A percentile compares a stretch with the other conserved stretches of the same genome.
These are phyloP conservation scores for Candida albicans DNA, from an alignment of 1,139 yeast species.

Conservation along the genomic window DNA sequence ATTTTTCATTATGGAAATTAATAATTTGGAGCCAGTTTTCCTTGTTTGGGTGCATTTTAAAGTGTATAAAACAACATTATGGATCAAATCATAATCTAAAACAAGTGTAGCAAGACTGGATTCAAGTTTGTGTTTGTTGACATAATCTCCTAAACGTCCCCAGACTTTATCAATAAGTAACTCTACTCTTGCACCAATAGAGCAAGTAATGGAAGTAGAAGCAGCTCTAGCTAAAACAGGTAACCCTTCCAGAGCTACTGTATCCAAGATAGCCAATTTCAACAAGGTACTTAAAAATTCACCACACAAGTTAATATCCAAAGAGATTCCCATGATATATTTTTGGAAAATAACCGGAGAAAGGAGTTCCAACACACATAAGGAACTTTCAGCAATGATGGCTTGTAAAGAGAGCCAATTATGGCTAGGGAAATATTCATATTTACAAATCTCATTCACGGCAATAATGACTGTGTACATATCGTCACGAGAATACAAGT, in stretches of 20 bases:
- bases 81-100: constrained; percentile 69
- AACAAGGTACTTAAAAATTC: constrained; percentile 60
- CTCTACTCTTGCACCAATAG: constrained; percentile 63
- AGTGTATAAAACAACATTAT: constrained; percentile 64
- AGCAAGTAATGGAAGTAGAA: constrained; percentile 62
- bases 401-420: constrained; percentile 73
- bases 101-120: constrained; percentile 64
- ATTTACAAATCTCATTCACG: constrained; percentile 56
- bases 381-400: constrained; percentile 58
- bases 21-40: constrained; percentile 66
- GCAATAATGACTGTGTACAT: constrained; percentile 52
- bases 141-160: constrained; percentile 73
- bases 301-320: constrained; percentile 64
- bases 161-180: constrained; percentile 61
- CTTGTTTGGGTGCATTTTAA: constrained; percentile 68
- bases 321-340: constrained; percentile 53
- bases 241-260: constrained; percentile 62
- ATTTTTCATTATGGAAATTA: constrained; percentile 22
- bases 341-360: constrained; percentile 53
- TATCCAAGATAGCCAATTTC: constrained; percentile 52
- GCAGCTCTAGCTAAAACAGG: constrained; percentile 75
- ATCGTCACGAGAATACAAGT: constrained; percentile 41
- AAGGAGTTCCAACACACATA: constrained; percentile 57
- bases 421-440: constrained; percentile 61
- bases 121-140: constrained; percentile 57